Evolutionary conservation across 2,329 filamentous ascomycete species (phyloP).

Genomic region (Chrysoporthe puriensis): DNA sequence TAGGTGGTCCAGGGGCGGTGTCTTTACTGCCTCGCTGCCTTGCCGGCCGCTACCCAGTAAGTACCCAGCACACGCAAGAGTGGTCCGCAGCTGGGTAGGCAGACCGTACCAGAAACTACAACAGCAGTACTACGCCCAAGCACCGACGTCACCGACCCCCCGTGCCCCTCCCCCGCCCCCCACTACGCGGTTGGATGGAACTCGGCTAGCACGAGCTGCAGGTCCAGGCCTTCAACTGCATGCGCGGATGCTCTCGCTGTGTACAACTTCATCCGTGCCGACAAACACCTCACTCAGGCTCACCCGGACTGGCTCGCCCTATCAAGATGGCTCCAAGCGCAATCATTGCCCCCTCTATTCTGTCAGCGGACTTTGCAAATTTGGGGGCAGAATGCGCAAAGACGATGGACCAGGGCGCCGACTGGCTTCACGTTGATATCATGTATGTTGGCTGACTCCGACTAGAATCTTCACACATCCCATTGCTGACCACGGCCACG

Average conservation of each 20-base stretch:
- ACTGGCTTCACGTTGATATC: conserved; percentile 96
- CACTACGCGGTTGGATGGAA: not conserved
- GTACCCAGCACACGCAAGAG: not conserved
- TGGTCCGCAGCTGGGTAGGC: too few species aligned
- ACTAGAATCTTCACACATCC: conserved; percentile 26
- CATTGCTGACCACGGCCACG: not conserved
- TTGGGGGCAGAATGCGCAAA: conserved; percentile 84
- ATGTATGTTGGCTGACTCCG: conserved; percentile 51
- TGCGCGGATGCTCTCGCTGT: not conserved
- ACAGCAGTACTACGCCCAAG: not conserved
- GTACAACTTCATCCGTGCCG: not conserved
- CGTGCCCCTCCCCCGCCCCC: not conserved
- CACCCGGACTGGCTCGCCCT: not conserved
- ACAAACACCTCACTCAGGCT: not conserved
- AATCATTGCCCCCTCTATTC: conserved; percentile 95
- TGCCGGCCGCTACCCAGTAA: not conserved
- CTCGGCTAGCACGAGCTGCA: not conserved
- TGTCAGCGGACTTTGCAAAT: conserved; percentile 92
- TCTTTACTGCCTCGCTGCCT: too few species aligned
- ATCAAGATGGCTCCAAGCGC: conserved; percentile 79
- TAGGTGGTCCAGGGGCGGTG: too few species aligned
- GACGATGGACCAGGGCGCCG: conserved; percentile 84
- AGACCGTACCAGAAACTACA: too few species aligned
- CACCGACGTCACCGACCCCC: conserved; percentile 1
- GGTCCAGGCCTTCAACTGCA: conserved; percentile 3